phyloP scores from a whole-genome alignment of 441 rosid species.

The Corymbia citriodora region DNA sequence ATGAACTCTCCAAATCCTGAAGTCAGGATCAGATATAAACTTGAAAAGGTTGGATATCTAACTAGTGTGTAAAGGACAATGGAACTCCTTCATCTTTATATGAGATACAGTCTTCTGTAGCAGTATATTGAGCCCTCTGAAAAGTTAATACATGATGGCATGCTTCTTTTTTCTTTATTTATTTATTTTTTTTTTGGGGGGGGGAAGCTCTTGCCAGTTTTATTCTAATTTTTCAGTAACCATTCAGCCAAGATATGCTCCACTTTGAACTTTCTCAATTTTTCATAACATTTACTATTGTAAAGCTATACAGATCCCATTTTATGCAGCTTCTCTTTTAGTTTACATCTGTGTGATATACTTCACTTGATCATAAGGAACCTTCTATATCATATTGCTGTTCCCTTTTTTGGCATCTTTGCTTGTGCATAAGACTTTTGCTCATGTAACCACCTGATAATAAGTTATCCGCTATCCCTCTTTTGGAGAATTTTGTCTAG shows the following conservation, averaged over 20 bases:
- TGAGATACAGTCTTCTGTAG: not conserved
- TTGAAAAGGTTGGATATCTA: conserved; percentile 51
- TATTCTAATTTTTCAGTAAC: not conserved
- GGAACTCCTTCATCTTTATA: not conserved
- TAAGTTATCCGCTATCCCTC: not conserved
- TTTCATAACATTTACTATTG: not conserved
- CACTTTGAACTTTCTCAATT: not conserved
- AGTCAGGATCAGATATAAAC: conserved; percentile 79
- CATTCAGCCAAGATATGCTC: not conserved
- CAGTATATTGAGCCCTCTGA: not conserved
- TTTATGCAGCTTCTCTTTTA: not conserved
- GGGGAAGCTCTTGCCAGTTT: not conserved
- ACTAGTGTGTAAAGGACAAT: not conserved
- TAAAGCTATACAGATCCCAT: not conserved
- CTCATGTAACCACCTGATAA: not conserved
- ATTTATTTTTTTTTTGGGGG: not conserved
- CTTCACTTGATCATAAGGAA: not conserved
- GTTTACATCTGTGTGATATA: not conserved
- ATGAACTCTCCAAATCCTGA: conserved; percentile 87
- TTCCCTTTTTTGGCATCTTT: not conserved
- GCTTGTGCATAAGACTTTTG: not conserved
- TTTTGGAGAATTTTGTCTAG: conserved; percentile 21
- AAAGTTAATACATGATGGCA: not conserved
- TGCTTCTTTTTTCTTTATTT: not conserved
- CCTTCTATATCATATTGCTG: not conserved